Evolutionary conservation across 176 grass and related monocot genomes (phyloP).

Genomic region (Zizania latifolia): DNA sequence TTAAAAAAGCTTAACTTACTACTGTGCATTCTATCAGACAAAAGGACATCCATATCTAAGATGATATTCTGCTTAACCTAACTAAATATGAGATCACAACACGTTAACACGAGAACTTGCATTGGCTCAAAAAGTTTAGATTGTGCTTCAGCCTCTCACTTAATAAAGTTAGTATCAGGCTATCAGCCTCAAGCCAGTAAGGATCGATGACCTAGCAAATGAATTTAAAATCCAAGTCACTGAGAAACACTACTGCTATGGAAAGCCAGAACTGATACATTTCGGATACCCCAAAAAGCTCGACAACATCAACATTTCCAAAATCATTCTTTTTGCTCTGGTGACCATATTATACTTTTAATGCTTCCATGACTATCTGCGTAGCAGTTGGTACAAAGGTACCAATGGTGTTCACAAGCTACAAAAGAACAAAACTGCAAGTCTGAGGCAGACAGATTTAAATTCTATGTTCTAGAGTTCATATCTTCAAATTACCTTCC

Average conservation of each 20-base stretch:
- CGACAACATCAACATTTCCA: neutral
- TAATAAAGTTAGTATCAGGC: neutral
- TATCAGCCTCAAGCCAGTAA: neutral
- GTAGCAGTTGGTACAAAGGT: neutral
- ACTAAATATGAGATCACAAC: neutral
- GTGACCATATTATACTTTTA: neutral
- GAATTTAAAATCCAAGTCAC: neutral
- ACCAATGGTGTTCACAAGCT: neutral
- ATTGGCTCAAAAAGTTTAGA: neutral
- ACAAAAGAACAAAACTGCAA: neutral
- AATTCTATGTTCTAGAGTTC: neutral
- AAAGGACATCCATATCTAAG: neutral
- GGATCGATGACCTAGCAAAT: neutral
- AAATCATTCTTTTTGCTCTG: neutral
- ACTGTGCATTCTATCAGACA: neutral
- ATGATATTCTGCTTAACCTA: neutral
- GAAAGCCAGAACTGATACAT: neutral
- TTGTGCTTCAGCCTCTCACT: neutral
- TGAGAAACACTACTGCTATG: neutral
- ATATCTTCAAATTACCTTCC: neutral
- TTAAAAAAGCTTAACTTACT: neutral
- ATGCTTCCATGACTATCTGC: neutral
- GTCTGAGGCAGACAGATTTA: neutral
- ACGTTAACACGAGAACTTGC: slow-evolving; percentile 3
- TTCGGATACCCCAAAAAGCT: neutral